These are phyloP conservation scores for Picea abies DNA, from an alignment of 83 land plant genomes.

Conservation along the genomic window DNA sequence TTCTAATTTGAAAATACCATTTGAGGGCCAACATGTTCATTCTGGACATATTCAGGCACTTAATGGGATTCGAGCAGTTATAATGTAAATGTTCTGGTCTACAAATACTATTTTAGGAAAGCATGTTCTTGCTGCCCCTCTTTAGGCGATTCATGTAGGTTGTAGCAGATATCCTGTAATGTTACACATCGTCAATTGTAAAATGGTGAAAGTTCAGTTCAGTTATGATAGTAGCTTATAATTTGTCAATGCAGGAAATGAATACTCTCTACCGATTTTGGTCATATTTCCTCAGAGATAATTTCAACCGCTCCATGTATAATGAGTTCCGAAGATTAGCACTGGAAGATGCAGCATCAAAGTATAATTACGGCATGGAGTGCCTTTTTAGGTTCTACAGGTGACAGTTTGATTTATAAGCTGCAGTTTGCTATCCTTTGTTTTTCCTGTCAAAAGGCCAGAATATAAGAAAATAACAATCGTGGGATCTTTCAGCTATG, in stretches of 20 bases:
- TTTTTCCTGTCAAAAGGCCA: neutral
- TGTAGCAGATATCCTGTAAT: neutral
- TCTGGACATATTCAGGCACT: too few relatives aligned
- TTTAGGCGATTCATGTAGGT: too few relatives aligned
- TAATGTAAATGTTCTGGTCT: too few relatives aligned
- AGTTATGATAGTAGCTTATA: neutral
- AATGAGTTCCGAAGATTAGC: constrained; percentile 82
- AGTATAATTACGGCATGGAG: constrained; percentile 91
- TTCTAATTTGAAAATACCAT: too few relatives aligned
- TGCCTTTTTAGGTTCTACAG: constrained; percentile 99
- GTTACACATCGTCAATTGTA: neutral
- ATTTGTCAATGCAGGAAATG: constrained; percentile 82
- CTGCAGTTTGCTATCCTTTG: neutral
- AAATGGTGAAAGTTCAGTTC: neutral
- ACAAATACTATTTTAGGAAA: too few relatives aligned
- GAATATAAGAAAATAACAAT: neutral
- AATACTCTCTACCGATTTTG: constrained; percentile 93
- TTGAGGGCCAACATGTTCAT: too few relatives aligned
- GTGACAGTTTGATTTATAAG: constrained; percentile 31
- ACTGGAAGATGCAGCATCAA: constrained; percentile 89
- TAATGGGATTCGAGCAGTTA: too few relatives aligned
- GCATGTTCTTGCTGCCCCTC: too few relatives aligned
- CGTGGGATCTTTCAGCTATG: constrained; percentile 68
- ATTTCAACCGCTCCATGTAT: constrained; percentile 85
- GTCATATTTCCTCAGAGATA: constrained; percentile 87